Evolutionary conservation across 1,284 basidiomycete species (phyloP).

Genomic region (Puccinia horiana): DNA sequence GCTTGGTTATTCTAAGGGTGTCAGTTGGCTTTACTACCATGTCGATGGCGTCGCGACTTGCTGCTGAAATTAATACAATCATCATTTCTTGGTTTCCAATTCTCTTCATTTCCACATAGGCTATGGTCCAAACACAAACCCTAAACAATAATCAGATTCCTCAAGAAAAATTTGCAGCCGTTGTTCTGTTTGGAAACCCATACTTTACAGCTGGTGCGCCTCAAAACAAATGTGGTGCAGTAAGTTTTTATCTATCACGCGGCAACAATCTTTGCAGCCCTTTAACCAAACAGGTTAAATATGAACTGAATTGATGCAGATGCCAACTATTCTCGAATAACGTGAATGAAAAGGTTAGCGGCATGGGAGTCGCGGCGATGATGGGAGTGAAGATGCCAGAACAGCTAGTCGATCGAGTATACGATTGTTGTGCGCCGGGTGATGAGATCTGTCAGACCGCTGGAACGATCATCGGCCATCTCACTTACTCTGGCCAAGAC

Average conservation of each 20-base stretch:
- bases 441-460: conserved; percentile 39
- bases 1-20: conserved; percentile 43
- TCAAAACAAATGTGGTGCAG: conserved; percentile 32
- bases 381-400: neutral
- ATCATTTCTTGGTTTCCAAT: no score
- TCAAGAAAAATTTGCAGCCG: neutral
- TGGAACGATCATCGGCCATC: neutral
- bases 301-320: neutral
- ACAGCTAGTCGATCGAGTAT: neutral
- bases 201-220: conserved; percentile 11
- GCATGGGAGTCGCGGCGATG: conserved; percentile 15
- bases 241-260: neutral
- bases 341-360: neutral
- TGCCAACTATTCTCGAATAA: no score
- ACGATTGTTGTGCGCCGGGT: conserved; percentile 25
- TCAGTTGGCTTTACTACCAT: neutral
- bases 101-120: neutral
- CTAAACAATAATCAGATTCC: neutral
- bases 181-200: conserved; percentile 42
- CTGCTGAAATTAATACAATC: no score
- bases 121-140: conserved; percentile 38
- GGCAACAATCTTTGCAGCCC: neutral
- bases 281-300: neutral
- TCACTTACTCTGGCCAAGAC: neutral
- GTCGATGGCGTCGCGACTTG: neutral